Percentiles rank a stretch among this genome's conserved stretches.
phyloP scores from a whole-genome alignment of 805 yeast genomes.

The Wickerhamiella sorbophila region DNA sequence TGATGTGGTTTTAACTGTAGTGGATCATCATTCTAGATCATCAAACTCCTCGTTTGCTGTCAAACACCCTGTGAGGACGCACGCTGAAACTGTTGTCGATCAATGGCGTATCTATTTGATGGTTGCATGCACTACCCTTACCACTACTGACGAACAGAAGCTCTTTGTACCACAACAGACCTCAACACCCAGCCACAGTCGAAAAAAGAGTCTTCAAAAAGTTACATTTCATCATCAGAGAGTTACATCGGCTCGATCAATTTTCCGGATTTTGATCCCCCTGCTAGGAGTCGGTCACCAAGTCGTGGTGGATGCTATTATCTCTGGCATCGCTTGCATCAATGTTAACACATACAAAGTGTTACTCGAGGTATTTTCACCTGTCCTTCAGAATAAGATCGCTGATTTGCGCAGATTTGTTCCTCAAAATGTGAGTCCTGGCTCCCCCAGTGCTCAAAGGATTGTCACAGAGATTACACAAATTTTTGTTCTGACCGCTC shows the following conservation, averaged over 20 bases:
- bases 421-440: not conserved
- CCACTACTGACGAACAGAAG: conserved; percentile 78
- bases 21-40: conserved; percentile 11
- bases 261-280: conserved; percentile 79
- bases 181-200: conserved; percentile 35
- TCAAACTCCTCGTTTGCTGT: conserved; percentile 9
- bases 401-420: conserved; percentile 28
- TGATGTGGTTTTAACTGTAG: conserved; percentile 22
- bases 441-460: conserved; percentile 9
- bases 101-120: conserved; percentile 84
- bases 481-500: conserved; percentile 54
- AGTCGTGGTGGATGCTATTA: conserved; percentile 68
- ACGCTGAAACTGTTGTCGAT: conserved; percentile 59
- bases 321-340: conserved; percentile 77
- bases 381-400: conserved; percentile 33
- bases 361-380: conserved; percentile 59
- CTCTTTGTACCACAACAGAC: conserved; percentile 40
- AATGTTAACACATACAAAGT: conserved; percentile 81
- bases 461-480: conserved; percentile 68
- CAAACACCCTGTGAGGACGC: conserved; percentile 28
- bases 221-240: conserved; percentile 78
- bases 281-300: conserved; percentile 55
- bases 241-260: conserved; percentile 81
- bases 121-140: conserved; percentile 82
- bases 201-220: conserved; percentile 67